These are phyloP conservation scores for Nematodospora anomalae DNA, from an alignment of 1,139 yeast genomes.

Conservation along the genomic window DNA sequence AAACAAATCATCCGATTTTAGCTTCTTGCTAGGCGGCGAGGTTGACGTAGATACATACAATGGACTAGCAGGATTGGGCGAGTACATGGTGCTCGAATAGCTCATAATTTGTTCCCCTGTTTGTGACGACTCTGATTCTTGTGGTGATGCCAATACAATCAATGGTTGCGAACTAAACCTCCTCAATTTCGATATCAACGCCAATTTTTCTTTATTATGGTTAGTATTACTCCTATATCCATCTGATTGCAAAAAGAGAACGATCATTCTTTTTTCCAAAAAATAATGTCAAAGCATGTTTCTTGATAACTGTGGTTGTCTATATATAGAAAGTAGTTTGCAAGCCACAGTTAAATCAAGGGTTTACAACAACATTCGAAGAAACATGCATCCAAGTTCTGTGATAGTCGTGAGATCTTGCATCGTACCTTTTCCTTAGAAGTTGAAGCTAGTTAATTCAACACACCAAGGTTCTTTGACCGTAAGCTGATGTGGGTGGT, in stretches of 20 bases:
- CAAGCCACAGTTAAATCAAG: neutral
- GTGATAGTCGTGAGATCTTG: no score
- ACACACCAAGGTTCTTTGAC: no score
- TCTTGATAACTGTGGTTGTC: neutral
- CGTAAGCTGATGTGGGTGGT: no score
- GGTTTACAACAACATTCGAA: no score
- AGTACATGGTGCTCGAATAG: slow-evolving; percentile 12
- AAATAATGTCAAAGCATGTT: neutral
- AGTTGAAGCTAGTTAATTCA: no score
- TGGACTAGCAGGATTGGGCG: slow-evolving; percentile 14
- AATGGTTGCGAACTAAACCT: slow-evolving; percentile 6
- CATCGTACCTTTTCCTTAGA: no score
- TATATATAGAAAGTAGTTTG: neutral
- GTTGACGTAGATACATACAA: slow-evolving; percentile 10
- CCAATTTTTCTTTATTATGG: neutral
- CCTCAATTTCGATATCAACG: neutral
- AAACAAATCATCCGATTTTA: slow-evolving; percentile 2
- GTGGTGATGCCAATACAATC: slow-evolving; percentile 9
- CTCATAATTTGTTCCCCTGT: slow-evolving; percentile 4
- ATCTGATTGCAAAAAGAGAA: neutral
- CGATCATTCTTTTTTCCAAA: no score
- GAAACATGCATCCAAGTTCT: no score
- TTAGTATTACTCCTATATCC: neutral
- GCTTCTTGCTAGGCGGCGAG: slow-evolving; percentile 8
- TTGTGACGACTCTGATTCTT: neutral